Base-by-base conservation (phyloP, 192 early-diverging fungal species). In the Funneliformis geosporum region DNA sequence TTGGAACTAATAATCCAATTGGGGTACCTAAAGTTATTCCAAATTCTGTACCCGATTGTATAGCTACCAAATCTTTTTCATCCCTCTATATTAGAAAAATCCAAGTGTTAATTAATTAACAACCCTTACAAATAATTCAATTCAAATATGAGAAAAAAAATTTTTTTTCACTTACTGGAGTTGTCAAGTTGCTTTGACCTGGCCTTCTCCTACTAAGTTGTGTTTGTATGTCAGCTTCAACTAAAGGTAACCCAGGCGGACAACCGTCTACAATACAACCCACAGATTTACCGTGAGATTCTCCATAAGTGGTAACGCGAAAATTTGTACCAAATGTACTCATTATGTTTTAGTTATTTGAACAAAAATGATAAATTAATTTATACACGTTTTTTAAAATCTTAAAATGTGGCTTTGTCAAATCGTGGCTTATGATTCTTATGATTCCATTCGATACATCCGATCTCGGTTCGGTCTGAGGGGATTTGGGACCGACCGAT, bases 211-310 rank as follows among this genome's bases (percentile, higher is more conserved):
- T 87, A 25, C 89, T 94, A 44, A 99, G 87, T 84, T 98, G 96
- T 71, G 91, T 90, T 82, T 98, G 98, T 80, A 99, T 93, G 81
- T 98, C 97, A 64, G 80, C 87, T 86, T 98, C 98, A 47, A 90
- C 93, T 73, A 99, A 83, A 42, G 90, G 87, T 76, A 99, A 85
- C n/a, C 98, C 97, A 5, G 98, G 98, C 33, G 98, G 98, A 77
- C 92, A 92, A 65, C 96, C 96, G 81, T 99, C 98, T 75, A 99
- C 87, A 78, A 99, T 96, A 73, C 96, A 96, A 69, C 97, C 97
- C 8, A 99, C 97, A 18, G 92, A 96, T 80, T 97, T 98, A 88
- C 98, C 98, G 88, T 99, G 98, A 44, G 96, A 98, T 86, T 99
- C 97, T 78, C 97, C 97, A 86, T 93, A 98, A 44, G 97, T 99